Evolutionary conservation across 2,329 filamentous ascomycete genomes (phyloP), one percentile per base, ranked within the genome.

Genomic region (Colletotrichum magnum): DNA sequence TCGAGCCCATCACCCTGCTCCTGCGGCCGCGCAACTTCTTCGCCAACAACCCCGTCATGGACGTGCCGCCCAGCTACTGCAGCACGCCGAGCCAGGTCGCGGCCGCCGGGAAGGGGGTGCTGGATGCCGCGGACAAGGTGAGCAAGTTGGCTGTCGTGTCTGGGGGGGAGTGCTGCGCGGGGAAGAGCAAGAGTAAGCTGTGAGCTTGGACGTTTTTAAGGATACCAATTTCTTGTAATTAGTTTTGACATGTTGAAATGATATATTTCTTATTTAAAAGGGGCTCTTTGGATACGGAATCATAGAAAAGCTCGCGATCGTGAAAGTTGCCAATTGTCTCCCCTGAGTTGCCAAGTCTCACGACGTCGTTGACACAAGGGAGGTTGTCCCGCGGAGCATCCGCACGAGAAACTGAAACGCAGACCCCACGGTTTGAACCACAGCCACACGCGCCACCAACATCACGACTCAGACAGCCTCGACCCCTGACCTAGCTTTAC

Each of bases 1-100:
- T 89, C 0, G 93, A 95, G 84, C 93, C 93, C 0, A 95, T 97
- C 87, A 93, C 90, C 1, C 83, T 97, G 73, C 85, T 97, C 43
- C 84, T 97, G 48, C 84, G 93, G 39, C 94, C 94, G 3, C 84
- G 94, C 50, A 92, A 97, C 83, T 97, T 97, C 87, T 97, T 97
- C 81, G 82, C 86, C 24, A 87, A 88, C 74, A 97, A 95, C 77
- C 94, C 94, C 2, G 92, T 89, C 63, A 83, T 97, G 79, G 93
- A 97, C 79, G 92, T 97, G 16, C 92, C 92, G 64, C 93, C 94
- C 0, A 93, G 88, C 74, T 95, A 90, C 79, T 88, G 88, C 50
- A 89, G 87, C 73, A 92, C 92, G 32, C 93, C 94, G 1, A 93
- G 89, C 73, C 90, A 94, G 78, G 82, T 93, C 5, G 84, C 83